These are phyloP conservation scores for Metarhizium brunneum DNA, from an alignment of 2,329 filamentous ascomycete species.

Conservation along the genomic window DNA sequence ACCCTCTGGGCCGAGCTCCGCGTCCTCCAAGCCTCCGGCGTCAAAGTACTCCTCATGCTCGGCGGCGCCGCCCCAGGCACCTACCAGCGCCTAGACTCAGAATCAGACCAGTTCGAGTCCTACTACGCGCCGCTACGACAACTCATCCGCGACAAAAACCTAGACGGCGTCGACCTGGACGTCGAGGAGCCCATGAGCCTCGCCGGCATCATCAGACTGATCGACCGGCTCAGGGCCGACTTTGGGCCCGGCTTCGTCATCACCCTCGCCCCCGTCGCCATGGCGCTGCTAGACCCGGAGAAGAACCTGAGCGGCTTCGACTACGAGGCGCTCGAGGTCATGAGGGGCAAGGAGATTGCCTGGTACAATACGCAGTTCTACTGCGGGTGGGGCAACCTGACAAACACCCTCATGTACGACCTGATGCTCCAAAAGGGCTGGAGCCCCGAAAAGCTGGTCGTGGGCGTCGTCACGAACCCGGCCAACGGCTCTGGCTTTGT, in stretches of 20 bases:
- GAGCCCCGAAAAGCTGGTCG: constrained; percentile 62
- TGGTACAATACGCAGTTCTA: constrained; percentile 96
- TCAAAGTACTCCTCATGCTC: constrained; percentile 79
- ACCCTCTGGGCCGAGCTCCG: constrained; percentile 72
- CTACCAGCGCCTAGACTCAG: constrained; percentile 46
- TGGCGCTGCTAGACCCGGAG: constrained; percentile 48
- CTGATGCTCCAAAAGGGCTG: constrained; percentile 54
- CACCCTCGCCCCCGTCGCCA: constrained; percentile 73
- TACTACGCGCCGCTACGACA: constrained; percentile 64
- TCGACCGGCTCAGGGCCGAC: constrained; percentile 58
- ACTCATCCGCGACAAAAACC: constrained; percentile 48
- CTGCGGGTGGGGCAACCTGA: constrained; percentile 68
- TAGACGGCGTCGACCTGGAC: constrained; percentile 69
- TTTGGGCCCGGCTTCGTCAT: constrained; percentile 66
- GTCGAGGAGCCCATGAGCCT: constrained; percentile 71
- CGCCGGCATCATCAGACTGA: constrained; percentile 53
- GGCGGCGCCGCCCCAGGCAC: constrained; percentile 75
- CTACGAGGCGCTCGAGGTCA: constrained; percentile 64
- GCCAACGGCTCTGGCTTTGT: constrained; percentile 56
- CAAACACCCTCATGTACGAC: constrained; percentile 38
- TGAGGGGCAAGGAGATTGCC: constrained; percentile 54
- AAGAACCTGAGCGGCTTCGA: constrained; percentile 71
- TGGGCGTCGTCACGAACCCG: constrained; percentile 73
- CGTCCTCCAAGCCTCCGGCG: constrained; percentile 59
- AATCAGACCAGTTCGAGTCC: constrained; percentile 54